These are phyloP conservation scores for Trametes maxima DNA, from an alignment of 768 basidiomycete species.

Conservation along the genomic window DNA sequence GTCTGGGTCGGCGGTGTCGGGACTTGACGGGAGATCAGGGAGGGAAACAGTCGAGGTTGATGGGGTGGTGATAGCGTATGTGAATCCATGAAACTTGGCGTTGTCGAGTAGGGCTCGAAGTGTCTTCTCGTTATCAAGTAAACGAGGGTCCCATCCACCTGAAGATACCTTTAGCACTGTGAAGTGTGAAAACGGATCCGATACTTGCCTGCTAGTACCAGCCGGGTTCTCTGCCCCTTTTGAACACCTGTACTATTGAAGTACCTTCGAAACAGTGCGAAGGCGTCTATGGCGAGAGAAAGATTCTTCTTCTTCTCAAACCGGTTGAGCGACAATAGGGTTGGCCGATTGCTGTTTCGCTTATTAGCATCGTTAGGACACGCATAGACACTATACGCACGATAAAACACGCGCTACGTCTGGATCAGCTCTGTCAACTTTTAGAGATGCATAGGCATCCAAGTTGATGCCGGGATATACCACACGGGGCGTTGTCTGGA, in stretches of 20 bases:
- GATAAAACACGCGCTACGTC: conserved; percentile 59
- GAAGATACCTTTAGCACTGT: background rate
- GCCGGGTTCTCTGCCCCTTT: conserved; percentile 47
- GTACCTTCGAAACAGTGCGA: conserved; percentile 54
- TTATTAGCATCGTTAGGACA: background rate
- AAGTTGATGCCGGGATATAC: conserved; percentile 96
- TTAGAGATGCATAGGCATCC: conserved; percentile 56
- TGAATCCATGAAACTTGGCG: conserved; percentile 54
- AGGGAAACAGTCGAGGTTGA: conserved; percentile 40
- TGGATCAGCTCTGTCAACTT: conserved; percentile 44
- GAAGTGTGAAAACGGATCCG: too few species aligned
- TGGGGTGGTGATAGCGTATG: conserved; percentile 59
- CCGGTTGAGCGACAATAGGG: conserved; percentile 86
- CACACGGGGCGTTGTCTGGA: conserved; percentile 64
- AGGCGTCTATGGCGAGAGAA: conserved; percentile 78
- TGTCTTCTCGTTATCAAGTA: conserved; percentile 81
- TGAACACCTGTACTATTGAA: conserved; percentile 22
- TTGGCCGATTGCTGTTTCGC: conserved; percentile 57
- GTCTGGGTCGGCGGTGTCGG: conserved; percentile 44
- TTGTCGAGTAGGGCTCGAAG: conserved; percentile 63
- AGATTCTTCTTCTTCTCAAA: conserved; percentile 96
- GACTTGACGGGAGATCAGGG: conserved; percentile 43
- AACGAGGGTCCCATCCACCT: conserved; percentile 91
- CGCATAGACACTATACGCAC: conserved; percentile 44
- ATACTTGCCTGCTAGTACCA: conserved; percentile 74